Evolutionary conservation across 495 filamentous ascomycete species (phyloP).

Genomic region (Bryoglossum gracile): DNA sequence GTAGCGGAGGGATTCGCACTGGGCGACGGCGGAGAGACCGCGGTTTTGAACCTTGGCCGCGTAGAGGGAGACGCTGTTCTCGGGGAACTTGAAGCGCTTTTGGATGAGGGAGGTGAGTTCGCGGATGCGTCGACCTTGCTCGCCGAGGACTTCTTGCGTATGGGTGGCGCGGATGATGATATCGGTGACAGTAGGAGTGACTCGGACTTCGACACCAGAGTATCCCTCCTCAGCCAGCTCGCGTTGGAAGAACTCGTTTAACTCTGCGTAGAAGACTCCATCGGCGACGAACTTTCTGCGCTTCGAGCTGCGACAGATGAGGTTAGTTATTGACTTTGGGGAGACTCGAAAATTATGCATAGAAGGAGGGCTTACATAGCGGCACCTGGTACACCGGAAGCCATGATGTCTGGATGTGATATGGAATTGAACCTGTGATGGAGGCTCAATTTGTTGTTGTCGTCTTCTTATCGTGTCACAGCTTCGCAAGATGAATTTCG

Average conservation of each 20-base stretch:
- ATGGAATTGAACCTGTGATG: slow-evolving; percentile 23
- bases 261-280: slow-evolving; percentile 99
- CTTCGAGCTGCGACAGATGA: slow-evolving; percentile 65
- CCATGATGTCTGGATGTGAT: slow-evolving; percentile 42
- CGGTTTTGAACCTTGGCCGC: slow-evolving; percentile 99
- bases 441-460: slow-evolving; percentile 25
- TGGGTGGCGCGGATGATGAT: slow-evolving; percentile 99
- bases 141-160: slow-evolving; percentile 98
- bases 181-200: slow-evolving; percentile 98
- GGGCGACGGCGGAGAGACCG: slow-evolving; percentile 97
- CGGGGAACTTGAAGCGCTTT: slow-evolving; percentile 99
- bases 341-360: background rate
- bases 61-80: slow-evolving; percentile 99
- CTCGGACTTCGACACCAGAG: slow-evolving; percentile 98
- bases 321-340: slow-evolving; percentile 7
- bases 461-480: slow-evolving; percentile 4
- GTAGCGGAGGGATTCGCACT: slow-evolving; percentile 99
- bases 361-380: slow-evolving; percentile 40
- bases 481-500: background rate
- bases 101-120: slow-evolving; percentile 99
- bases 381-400: slow-evolving; percentile 54
- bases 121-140: slow-evolving; percentile 98
- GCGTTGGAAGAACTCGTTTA: slow-evolving; percentile 99
- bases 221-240: slow-evolving; percentile 99
- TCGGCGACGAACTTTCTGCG: slow-evolving; percentile 99